A percentile compares a stretch with the other conserved stretches of the same genome.
Conservation (phyloP, 208 protist species). For the Trypanosoma grayi region DNA sequence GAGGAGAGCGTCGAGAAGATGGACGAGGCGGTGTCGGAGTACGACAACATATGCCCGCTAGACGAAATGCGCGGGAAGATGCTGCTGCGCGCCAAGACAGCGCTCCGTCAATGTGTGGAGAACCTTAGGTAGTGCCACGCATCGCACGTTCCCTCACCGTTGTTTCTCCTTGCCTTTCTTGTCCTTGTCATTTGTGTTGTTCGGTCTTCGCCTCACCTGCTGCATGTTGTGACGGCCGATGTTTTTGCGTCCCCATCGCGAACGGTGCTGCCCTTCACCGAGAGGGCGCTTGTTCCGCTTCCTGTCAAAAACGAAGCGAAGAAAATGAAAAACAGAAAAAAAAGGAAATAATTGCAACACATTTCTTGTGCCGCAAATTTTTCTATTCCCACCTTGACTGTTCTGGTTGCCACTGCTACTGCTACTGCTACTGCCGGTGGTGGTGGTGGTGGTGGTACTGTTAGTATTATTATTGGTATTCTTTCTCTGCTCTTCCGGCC, state of each 20-base stretch:
- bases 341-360: not conserved
- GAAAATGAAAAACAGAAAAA: not conserved
- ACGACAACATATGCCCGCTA: conserved; percentile 76
- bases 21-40: conserved; percentile 70
- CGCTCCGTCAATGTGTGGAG: conserved; percentile 47
- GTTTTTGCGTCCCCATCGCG: too few species aligned
- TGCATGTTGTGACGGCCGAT: too few species aligned
- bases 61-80: conserved; percentile 67
- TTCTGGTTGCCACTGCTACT: not conserved
- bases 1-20: conserved; percentile 51
- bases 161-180: conserved; percentile 17
- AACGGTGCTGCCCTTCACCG: too few species aligned
- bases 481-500: not conserved
- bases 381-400: not conserved
- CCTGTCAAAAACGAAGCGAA: too few species aligned
- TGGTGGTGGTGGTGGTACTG: not conserved
- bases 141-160: not conserved
- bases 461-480: conserved; percentile 3
- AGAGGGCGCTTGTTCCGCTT: too few species aligned
- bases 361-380: too few species aligned
- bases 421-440: not conserved
- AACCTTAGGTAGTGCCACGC: conserved; percentile 43
- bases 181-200: not conserved
- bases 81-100: conserved; percentile 66
- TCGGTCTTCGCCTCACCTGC: too few species aligned